phyloP scores from a whole-genome alignment of 768 basidiomycete species.

The Xerocomus brunneocitrinus region DNA sequence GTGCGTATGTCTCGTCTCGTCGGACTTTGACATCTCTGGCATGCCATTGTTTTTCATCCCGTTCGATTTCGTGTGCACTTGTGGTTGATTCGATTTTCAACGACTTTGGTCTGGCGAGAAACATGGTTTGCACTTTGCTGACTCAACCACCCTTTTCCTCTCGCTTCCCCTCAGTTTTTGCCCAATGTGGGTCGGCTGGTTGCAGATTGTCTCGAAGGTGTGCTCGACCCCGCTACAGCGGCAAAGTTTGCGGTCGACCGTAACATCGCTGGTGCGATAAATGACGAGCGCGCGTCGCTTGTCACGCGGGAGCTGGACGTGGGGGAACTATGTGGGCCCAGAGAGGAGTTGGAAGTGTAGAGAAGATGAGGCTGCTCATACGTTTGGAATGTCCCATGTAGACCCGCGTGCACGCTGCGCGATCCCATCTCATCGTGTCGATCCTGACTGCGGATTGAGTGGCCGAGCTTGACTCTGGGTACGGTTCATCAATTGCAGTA shows the following conservation, averaged over 20 bases:
- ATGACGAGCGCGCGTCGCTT: slow-evolving; percentile 17
- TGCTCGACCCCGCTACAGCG: slow-evolving; percentile 46
- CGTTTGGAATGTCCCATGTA: neutral
- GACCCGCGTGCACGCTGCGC: too few species aligned
- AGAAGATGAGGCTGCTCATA: neutral
- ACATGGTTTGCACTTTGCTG: neutral
- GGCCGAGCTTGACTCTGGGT: too few species aligned
- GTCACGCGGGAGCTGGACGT: slow-evolving; percentile 40
- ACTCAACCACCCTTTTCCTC: too few species aligned
- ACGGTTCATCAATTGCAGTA: too few species aligned
- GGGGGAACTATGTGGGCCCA: slow-evolving; percentile 44
- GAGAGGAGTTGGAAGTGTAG: slow-evolving; percentile 34
- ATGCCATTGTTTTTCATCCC: neutral
- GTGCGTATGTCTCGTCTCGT: slow-evolving; percentile 28
- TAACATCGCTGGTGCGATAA: slow-evolving; percentile 16
- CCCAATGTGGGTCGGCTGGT: slow-evolving; percentile 80
- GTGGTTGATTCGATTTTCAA: neutral
- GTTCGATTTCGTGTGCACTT: neutral
- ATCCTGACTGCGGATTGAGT: too few species aligned
- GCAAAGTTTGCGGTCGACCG: slow-evolving; percentile 65
- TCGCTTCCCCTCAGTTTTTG: slow-evolving; percentile 56
- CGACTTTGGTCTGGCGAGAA: too few species aligned
- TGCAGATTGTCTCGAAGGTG: slow-evolving; percentile 64
- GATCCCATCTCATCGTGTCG: too few species aligned
- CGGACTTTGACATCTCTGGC: neutral